A percentile compares a stretch with the other conserved stretches of the same genome.
phyloP scores from a whole-genome alignment of 2,329 filamentous ascomycete species.

The Cladosporium sphaerospermum region DNA sequence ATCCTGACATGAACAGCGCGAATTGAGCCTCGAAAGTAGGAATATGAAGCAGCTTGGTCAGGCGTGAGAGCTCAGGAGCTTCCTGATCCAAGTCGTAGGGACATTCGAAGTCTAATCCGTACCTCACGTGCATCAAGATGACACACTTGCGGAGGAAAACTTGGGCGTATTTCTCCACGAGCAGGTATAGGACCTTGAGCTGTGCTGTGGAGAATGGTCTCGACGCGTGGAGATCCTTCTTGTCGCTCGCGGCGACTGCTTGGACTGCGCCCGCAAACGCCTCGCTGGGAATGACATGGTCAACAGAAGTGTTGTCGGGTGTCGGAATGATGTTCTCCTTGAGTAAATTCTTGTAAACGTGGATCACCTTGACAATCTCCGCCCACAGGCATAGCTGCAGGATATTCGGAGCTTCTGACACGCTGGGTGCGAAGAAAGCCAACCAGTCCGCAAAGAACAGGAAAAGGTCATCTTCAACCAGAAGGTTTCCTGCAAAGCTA shows the following conservation, averaged over 20 bases:
- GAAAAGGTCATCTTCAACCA: constrained; percentile 67
- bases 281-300: constrained; percentile 24
- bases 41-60: constrained; percentile 68
- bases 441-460: constrained; percentile 67
- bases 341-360: constrained; percentile 42
- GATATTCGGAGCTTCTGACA: constrained; percentile 46
- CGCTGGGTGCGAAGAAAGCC: constrained; percentile 22
- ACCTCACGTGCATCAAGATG: constrained; percentile 79
- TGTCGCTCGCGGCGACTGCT: neutral
- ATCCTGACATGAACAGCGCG: constrained; percentile 44
- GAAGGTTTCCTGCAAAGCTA: constrained; percentile 30
- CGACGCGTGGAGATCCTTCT: neutral
- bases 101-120: constrained; percentile 77
- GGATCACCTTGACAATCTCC: constrained; percentile 77
- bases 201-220: constrained; percentile 10
- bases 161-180: constrained; percentile 76
- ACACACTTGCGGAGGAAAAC: constrained; percentile 79
- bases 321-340: constrained; percentile 8
- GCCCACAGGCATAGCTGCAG: constrained; percentile 82
- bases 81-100: constrained; percentile 38
- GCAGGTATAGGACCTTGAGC: constrained; percentile 27
- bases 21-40: constrained; percentile 77
- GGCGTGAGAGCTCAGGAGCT: constrained; percentile 64
- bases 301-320: neutral
- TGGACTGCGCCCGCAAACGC: constrained; percentile 7